Evolutionary conservation across 768 basidiomycete genomes (phyloP).

Genomic region (Termitomyces sp.): DNA sequence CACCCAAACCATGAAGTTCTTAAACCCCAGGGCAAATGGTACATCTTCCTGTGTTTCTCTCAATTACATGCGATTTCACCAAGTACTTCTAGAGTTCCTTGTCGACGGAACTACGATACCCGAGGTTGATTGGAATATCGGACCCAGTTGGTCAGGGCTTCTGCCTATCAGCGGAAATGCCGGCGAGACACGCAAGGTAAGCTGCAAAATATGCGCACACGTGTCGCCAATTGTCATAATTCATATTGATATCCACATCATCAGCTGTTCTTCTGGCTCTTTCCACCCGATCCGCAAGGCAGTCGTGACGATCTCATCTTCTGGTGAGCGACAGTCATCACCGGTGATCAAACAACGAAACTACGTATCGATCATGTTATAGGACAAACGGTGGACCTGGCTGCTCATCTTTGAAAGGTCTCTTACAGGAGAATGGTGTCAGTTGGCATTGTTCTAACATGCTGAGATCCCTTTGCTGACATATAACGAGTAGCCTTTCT

Average conservation of each 20-base stretch:
- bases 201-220: too few species aligned
- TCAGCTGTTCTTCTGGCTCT: slow-evolving; percentile 86
- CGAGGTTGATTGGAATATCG: slow-evolving; percentile 67
- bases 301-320: slow-evolving; percentile 72
- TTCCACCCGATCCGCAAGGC: slow-evolving; percentile 75
- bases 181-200: slow-evolving; percentile 64
- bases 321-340: slow-evolving; percentile 39
- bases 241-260: too few species aligned
- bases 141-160: slow-evolving; percentile 73
- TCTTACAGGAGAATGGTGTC: slow-evolving; percentile 77
- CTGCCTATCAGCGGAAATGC: slow-evolving; percentile 64
- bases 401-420: slow-evolving; percentile 69
- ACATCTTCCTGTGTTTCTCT: slow-evolving; percentile 14
- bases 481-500: slow-evolving; percentile 55
- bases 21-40: slow-evolving; percentile 64
- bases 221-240: too few species aligned
- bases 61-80: neutral
- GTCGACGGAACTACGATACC: slow-evolving; percentile 67
- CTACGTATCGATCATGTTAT: neutral
- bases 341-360: too few species aligned
- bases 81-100: slow-evolving; percentile 54
- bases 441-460: too few species aligned
- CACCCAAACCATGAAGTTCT: slow-evolving; percentile 66
- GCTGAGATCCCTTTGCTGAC: neutral
- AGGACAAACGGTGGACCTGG: slow-evolving; percentile 85